Base-by-base conservation (phyloP, 2,329 filamentous ascomycete species). In the Aschersonia sp. region DNA sequence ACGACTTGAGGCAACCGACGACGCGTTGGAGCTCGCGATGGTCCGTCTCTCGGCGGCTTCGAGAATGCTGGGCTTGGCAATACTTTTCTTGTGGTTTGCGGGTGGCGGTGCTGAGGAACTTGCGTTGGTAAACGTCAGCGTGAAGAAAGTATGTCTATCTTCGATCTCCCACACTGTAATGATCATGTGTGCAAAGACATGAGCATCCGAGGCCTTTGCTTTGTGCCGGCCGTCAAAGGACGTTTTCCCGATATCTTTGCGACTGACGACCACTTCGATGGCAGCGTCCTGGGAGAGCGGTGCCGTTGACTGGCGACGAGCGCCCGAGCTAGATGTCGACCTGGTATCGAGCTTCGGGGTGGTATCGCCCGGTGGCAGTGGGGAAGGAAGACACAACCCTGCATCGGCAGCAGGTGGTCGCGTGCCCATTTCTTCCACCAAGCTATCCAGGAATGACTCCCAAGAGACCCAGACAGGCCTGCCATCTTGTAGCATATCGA, bases 121-220 rank as follows among this genome's bases (percentile, higher is more conserved):
- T 9, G 77, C 73, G 51, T 73, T 80, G 9, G 84, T 89, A 51
- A 89, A 89, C 0, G 83, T 86, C 50, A 89, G 66, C 2, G 82
- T 88, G 58, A 80, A 89, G 61, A 82, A 88, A 7, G 73, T 77
- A 54, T 81, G 75, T 28, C 74, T 71, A 42, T 84, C 77, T 40
- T 84, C 76, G n/a, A 76, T 69, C 51, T 78, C 73, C 81, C 84
- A 89, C 5, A 85, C 75, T 1, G 80, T 84, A 29, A 89, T 77
- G 44, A 88, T 85, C 81, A 89, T 85, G 53, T 82, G 83, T 29
- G 84, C 81, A 52, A 77, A 77, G 0, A 78, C 63, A 55, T 68
- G 69, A 45, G 61, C 63, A 29, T 66, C 62, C 5, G 60, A 62
- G 20, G 61, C 61, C 51, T 64, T 66, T 7, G 60, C 57, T 49